Evolutionary conservation across 208 protist species (phyloP), one percentile per base, ranked within the genome.

Genomic region (Crithidia expoeki): DNA sequence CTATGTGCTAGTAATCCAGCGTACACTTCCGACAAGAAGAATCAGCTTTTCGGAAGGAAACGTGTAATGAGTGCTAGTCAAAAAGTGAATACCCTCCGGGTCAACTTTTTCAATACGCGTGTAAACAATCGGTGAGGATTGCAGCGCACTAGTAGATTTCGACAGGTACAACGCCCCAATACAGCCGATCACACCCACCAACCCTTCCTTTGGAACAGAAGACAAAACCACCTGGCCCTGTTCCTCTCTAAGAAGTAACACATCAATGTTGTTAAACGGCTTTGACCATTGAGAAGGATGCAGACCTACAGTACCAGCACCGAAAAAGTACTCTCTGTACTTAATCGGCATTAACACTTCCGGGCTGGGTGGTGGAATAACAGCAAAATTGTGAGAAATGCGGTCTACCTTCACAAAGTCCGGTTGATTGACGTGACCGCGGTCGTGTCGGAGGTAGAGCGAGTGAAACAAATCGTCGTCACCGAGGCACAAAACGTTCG

Each of bases 381-480:
- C 50, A 44, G 62, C 83, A 56, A 80, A 88, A 33, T 75, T 92
- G 33, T 84, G 73, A 7, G 86, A 90, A 30, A 95, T 74, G 51
- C 72, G 74, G 68, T 95, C 86, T 57, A 95, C 75, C 30, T 77
- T 58, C 2, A 83, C 76, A 30, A 52, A 74, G n/a, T 63, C 47
- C 1, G 27, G 32, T 11, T 70, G 68, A 42, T 40, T 59, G 28
- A 56, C 33, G 40, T 69, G 66, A 7, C 71, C 67, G 36, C 73
- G 72, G 30, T 77, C 72, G 32, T 77, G 63, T 12, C 76, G 81
- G 2, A 67, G 55, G 62, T 81, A 68, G 5, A 95, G 70, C 25
- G 80, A 78, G 68, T 84, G 79, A 63, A 96, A 94, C 27, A 93
- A 53, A 57, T 79, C 86, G 59, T 96, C 89, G 61, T 96, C 89